These are phyloP conservation scores for Mycena sanguinolenta DNA, from an alignment of 768 basidiomycete species.

Conservation along the genomic window DNA sequence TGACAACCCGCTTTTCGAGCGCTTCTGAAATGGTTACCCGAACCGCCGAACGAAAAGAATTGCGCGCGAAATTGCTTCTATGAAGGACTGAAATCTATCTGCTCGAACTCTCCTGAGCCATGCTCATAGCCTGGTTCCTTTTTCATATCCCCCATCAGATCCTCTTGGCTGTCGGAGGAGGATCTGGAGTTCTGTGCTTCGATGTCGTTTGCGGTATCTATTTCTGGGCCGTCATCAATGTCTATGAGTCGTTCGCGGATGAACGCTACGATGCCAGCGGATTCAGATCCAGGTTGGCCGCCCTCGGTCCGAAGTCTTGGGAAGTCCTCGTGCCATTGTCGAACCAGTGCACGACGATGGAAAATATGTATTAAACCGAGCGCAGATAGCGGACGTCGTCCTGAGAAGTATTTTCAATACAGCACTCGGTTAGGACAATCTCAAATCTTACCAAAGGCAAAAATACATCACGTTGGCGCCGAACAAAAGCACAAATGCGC, in stretches of 20 bases:
- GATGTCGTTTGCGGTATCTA: too few relatives aligned
- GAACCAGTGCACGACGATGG: neutral
- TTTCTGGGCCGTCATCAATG: neutral
- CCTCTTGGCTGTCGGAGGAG: too few relatives aligned
- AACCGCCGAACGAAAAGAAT: too few relatives aligned
- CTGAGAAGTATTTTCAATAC: neutral
- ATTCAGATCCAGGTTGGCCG: neutral
- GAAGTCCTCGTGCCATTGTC: neutral
- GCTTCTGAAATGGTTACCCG: too few relatives aligned
- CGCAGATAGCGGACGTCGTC: neutral
- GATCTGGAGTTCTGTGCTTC: too few relatives aligned
- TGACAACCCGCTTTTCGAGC: too few relatives aligned
- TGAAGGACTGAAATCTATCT: too few relatives aligned
- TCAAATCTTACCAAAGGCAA: neutral
- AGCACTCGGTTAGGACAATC: neutral
- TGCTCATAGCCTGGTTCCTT: too few relatives aligned
- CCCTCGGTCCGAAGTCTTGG: neutral
- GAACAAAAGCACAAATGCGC: neutral
- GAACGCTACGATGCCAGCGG: neutral
- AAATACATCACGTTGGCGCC: slow-evolving; percentile 1
- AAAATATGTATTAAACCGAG: neutral
- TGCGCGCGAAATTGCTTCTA: too few relatives aligned
- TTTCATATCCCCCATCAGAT: too few relatives aligned
- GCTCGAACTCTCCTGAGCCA: too few relatives aligned
- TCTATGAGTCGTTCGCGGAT: neutral